These are phyloP conservation scores for Aspergillus spinulosporus DNA, from an alignment of 2,329 filamentous ascomycete genomes.

Conservation along the genomic window DNA sequence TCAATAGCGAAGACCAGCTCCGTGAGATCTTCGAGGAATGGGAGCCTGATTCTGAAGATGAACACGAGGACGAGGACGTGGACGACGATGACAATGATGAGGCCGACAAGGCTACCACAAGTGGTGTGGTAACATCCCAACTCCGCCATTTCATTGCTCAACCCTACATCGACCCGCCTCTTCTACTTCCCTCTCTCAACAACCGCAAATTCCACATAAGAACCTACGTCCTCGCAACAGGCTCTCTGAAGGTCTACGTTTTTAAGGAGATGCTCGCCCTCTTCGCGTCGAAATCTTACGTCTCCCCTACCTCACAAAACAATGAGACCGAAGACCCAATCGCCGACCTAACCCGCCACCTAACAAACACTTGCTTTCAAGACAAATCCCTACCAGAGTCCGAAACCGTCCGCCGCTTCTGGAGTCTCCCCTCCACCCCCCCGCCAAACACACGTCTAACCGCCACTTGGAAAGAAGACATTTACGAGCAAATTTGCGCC, in stretches of 20 bases:
- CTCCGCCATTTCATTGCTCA: constrained; percentile 95
- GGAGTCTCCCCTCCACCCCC: constrained; percentile 56
- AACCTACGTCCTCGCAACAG: constrained; percentile 81
- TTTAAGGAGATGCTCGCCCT: constrained; percentile 90
- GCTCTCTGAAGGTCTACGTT: constrained; percentile 77
- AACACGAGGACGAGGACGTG: constrained; percentile 28
- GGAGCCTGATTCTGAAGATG: constrained; percentile 68
- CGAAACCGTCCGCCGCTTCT: constrained; percentile 73
- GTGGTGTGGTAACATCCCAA: constrained; percentile 77
- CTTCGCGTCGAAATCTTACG: constrained; percentile 76
- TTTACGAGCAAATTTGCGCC: constrained; percentile 72
- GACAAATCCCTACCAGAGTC: constrained; percentile 53
- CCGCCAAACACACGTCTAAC: constrained; percentile 31
- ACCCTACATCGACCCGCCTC: constrained; percentile 86
- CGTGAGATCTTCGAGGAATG: constrained; percentile 86
- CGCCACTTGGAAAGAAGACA: constrained; percentile 54
- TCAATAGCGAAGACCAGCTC: constrained; percentile 81
- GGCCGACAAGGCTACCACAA: constrained; percentile 26
- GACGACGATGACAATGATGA: constrained; percentile 30
- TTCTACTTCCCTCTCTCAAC: constrained; percentile 65
- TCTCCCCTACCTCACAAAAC: constrained; percentile 51
- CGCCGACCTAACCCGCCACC: constrained; percentile 68
- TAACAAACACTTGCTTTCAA: constrained; percentile 96
- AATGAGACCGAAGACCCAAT: constrained; percentile 41
- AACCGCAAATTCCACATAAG: constrained; percentile 91